Base-by-base conservation (phyloP, 2,329 filamentous ascomycete genomes). In the Aspergillus ochraceus region DNA sequence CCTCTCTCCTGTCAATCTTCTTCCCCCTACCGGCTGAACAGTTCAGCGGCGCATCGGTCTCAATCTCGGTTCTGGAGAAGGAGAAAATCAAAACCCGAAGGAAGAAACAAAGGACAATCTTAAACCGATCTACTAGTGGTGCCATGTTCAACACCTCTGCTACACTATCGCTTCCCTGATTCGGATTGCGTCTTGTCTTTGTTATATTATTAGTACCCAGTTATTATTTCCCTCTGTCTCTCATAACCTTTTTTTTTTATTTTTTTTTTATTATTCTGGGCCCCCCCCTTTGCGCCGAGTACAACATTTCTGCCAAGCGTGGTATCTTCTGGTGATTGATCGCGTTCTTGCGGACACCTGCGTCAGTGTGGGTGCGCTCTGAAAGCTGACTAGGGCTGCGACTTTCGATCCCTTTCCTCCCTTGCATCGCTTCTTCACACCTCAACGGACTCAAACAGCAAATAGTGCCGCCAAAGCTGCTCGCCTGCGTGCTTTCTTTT, bases 221-320 rank as follows among this genome's bases (percentile, higher is more conserved):
- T 54, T 54, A 46, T 17, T 20, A 55, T 45, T 46, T 32, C 26
- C 26, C 42, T 47, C 24, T 30, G 17, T 51, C 24, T 30, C 29
- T 49, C 19, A 20, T 30, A 20, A n/a, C 39, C 47, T 52, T 60
- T 56, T 53, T 30, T 30, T 51, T 45, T 49, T 39, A 54, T 29
- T 26, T 42, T 24, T 53, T 55, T 20, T 58, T 54, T 30, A 20
- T 51, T 45, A 42, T 47, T 57, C 42, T 29, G 19, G 46, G 46
- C 36, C 42, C 54, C 58, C 49, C 46, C 50, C 46, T 47, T 61
- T 55, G 30, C 57, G 53, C 52, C 52, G 58, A 59, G 59, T 57
- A 64, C 62, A 66, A 61, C 67, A 67, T 68, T 65, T 56, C 62
- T 66, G 66, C 67, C 67, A 69, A 69, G 66, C 55, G 58, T 60